phyloP scores from a whole-genome alignment of 108 stramenopile genomes.

The Pseudonitzschia delicatissima region DNA sequence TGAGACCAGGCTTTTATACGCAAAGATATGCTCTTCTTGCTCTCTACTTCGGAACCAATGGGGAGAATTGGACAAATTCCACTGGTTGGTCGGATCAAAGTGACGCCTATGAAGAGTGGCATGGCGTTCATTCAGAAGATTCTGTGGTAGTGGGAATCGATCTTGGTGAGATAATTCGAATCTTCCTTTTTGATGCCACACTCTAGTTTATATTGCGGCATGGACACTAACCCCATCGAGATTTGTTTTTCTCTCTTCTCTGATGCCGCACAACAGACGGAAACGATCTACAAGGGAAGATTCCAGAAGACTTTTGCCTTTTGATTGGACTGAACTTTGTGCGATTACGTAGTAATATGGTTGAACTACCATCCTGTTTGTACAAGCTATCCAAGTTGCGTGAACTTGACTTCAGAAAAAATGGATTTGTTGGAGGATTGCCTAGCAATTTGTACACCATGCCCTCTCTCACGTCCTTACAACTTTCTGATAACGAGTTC shows the following conservation, averaged over 20 bases:
- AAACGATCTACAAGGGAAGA: slow-evolving; percentile 21
- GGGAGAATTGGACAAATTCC: slow-evolving; percentile 24
- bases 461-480: slow-evolving; percentile 10
- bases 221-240: too few relatives aligned
- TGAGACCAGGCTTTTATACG: background rate
- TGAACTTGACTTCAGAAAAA: slow-evolving; percentile 18
- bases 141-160: slow-evolving; percentile 11
- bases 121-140: slow-evolving; percentile 28
- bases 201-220: too few relatives aligned
- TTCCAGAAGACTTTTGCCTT: slow-evolving; percentile 36
- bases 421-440: slow-evolving; percentile 18
- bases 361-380: slow-evolving; percentile 49
- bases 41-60: slow-evolving; percentile 41
- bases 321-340: slow-evolving; percentile 16
- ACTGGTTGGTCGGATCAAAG: slow-evolving; percentile 44
- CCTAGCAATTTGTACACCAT: slow-evolving; percentile 46
- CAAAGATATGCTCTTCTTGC: slow-evolving; percentile 50
- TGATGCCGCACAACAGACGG: slow-evolving; percentile 17
- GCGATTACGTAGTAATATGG: slow-evolving; percentile 16
- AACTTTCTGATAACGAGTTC: slow-evolving; percentile 26
- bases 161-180: slow-evolving; percentile 16
- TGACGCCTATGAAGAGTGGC: slow-evolving; percentile 51
- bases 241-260: background rate
- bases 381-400: slow-evolving; percentile 23
- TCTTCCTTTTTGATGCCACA: too few relatives aligned